Percentiles rank a stretch among this genome's conserved stretches.
These are phyloP conservation scores for Acer yangbiense DNA, from an alignment of 345 rosid genomes.

Conservation along the genomic window DNA sequence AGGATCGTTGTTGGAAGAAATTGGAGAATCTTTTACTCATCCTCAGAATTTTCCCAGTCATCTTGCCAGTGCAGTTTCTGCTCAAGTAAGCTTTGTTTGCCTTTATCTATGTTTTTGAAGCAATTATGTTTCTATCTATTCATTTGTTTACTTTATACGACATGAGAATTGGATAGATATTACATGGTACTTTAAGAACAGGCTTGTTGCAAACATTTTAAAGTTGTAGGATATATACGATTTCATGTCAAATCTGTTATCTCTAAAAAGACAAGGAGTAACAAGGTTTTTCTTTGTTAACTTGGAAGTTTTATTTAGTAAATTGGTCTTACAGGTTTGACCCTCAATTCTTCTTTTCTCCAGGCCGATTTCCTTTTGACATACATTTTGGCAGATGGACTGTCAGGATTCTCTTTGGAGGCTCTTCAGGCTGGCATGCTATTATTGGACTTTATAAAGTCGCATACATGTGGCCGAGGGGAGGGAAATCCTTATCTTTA, in stretches of 20 bases:
- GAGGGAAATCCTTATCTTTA: slow-evolving; percentile 70
- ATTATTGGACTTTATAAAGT: slow-evolving; percentile 53
- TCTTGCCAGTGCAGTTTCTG: slow-evolving; percentile 83
- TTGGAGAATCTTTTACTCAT: slow-evolving; percentile 71
- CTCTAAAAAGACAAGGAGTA: too few relatives aligned
- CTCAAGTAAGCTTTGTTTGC: slow-evolving; percentile 58
- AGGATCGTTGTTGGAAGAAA: slow-evolving; percentile 87
- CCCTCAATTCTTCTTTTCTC: slow-evolving; percentile 17
- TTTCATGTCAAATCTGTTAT: neutral
- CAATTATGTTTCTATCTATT: neutral
- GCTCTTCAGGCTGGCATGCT: slow-evolving; percentile 77
- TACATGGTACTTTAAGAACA: too few relatives aligned
- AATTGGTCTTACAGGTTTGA: slow-evolving; percentile 13
- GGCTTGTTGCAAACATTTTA: too few relatives aligned
- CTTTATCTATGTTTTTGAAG: neutral
- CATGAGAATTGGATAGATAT: too few relatives aligned
- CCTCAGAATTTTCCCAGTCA: slow-evolving; percentile 76
- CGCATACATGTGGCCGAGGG: slow-evolving; percentile 48
- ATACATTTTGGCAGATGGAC: slow-evolving; percentile 82
- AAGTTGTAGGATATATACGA: too few relatives aligned
- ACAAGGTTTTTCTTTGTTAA: neutral
- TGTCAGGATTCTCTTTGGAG: slow-evolving; percentile 86
- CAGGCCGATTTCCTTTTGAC: slow-evolving; percentile 91
- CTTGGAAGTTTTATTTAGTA: neutral
- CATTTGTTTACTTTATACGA: too few relatives aligned